phyloP scores from a whole-genome alignment of 2,329 filamentous ascomycete genomes.

The Fusarium cicatricum region DNA sequence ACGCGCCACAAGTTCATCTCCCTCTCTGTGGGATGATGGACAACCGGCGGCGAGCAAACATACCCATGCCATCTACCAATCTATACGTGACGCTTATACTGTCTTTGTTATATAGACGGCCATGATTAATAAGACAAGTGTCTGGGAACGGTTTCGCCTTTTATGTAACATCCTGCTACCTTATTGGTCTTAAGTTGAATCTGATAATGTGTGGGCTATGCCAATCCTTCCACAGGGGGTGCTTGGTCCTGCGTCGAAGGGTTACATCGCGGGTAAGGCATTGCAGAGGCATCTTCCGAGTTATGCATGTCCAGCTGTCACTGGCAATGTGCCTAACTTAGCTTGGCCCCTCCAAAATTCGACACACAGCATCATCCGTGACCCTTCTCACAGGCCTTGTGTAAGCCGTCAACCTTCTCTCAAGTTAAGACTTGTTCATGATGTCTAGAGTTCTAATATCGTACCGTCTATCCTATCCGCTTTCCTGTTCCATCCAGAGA shows the following conservation, averaged over 20 bases:
- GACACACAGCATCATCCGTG: too few species aligned
- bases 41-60: slow-evolving; percentile 44
- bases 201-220: slow-evolving; percentile 7
- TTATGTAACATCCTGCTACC: slow-evolving; percentile 5
- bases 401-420: too few species aligned
- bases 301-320: background rate
- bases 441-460: background rate
- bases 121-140: slow-evolving; percentile 5
- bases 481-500: background rate
- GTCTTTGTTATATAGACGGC: slow-evolving; percentile 3
- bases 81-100: slow-evolving; percentile 12
- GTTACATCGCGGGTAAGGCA: slow-evolving; percentile 28
- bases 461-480: slow-evolving; percentile 28
- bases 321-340: background rate
- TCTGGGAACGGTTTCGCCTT: slow-evolving; percentile 22
- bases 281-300: slow-evolving; percentile 16
- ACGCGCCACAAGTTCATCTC: slow-evolving; percentile 34
- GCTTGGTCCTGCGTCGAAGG: slow-evolving; percentile 7
- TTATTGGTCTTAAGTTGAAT: slow-evolving; percentile 13
- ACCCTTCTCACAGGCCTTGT: too few species aligned
- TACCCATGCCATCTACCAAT: slow-evolving; percentile 15
- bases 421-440: background rate
- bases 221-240: slow-evolving; percentile 9
- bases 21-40: slow-evolving; percentile 16
- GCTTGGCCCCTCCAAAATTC: too few species aligned